These are phyloP conservation scores for Leonotis leonurus DNA, from an alignment of 257 asterid genomes.

Conservation along the genomic window DNA sequence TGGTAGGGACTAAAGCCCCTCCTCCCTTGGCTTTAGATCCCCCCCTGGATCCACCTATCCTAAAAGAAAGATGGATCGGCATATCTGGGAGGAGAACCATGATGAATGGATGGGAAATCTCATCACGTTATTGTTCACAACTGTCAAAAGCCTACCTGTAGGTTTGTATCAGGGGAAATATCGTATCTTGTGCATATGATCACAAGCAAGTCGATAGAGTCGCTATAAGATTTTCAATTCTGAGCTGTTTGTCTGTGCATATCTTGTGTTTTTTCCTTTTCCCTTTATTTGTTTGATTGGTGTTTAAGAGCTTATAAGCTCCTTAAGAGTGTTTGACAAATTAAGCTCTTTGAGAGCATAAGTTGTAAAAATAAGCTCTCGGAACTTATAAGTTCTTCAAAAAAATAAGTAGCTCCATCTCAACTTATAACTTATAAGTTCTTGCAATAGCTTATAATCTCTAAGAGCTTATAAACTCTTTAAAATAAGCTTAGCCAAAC, in stretches of 20 bases:
- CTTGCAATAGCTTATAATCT: no score
- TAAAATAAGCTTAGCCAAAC: no score
- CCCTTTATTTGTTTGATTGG: not conserved
- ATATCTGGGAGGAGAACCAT: slow-evolving; percentile 66
- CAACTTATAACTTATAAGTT: slow-evolving; percentile 20
- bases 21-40: no score
- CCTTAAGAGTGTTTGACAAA: no score
- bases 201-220: not conserved
- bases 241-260: slow-evolving; percentile 12
- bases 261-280: slow-evolving; percentile 3
- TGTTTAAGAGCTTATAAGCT: no score
- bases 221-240: not conserved
- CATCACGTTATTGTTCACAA: slow-evolving; percentile 69
- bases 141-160: slow-evolving; percentile 87
- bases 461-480: no score
- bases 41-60: no score
- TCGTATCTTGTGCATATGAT: not conserved
- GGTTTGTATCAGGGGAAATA: slow-evolving; percentile 9
- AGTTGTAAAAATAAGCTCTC: no score
- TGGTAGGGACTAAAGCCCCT: no score
- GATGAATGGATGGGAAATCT: slow-evolving; percentile 69
- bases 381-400: no score
- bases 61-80: slow-evolving; percentile 94
- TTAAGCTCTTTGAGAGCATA: no score
- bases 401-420: no score